Evolutionary conservation across 257 asterid genomes (phyloP), one percentile per base, ranked within the genome.

Genomic region (Dorcoceras hygrometricum): DNA sequence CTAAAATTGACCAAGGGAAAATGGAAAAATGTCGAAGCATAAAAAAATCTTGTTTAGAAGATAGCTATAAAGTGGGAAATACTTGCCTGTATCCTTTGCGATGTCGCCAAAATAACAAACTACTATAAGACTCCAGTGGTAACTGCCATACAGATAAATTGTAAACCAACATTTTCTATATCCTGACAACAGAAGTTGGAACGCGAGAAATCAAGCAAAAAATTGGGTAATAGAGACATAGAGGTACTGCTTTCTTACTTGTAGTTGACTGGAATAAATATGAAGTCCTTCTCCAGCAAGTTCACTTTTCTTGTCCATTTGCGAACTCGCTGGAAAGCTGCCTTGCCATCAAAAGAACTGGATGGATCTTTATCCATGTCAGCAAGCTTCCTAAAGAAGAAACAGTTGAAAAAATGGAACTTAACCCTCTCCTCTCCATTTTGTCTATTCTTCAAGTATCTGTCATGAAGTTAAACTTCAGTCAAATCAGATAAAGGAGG

Each of bases 271-370:
- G 99, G 99, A 81, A 94, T 85, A 77, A 93, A 75, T 43, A 93
- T 73, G 75, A 86, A 93, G 75, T 90, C 97, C 87, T 93, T 93
- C 23, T 88, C 92, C 66, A 87, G 88, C 64, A 93, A 82, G 79
- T 90, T 84, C 61, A 93, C 80, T 82, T 88, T 93, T 79, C 96
- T 90, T 53, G 99, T 93, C 99, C 99, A 93, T 79, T 90, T 92
- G 71, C 96, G 95, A 74, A 92, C 98, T 71, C 96, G 98, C 68
- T 78, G 83, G 78, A 92, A 92, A 72, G 96, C 93, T 71, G 97
- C 91, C 69, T 78, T 87, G 70, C 96, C 95, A 67, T 90, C 97
- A 76, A 84, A 82, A 70, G 91, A 87, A 75, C 88, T 86, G 59
- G 93, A 79, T 53, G 99, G 95, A 80, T 93, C 91, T 80, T 86